Conservation (phyloP, 2,329 filamentous ascomycete genomes). For the Stachybotrys chartarum region DNA sequence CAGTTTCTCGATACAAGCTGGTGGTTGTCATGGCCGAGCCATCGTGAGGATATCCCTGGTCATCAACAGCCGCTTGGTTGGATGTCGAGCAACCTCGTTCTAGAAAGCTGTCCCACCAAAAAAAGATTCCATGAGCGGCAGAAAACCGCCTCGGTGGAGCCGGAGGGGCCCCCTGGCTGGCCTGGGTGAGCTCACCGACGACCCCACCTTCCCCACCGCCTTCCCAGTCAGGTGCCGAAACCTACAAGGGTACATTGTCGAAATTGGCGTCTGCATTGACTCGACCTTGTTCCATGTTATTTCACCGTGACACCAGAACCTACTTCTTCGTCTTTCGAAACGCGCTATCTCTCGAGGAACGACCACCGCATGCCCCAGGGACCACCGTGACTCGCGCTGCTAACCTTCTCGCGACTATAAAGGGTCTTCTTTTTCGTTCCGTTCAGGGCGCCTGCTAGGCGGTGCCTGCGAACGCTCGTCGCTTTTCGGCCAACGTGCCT, state of each 20-base stretch:
- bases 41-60: background rate
- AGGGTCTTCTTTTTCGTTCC: too few species aligned
- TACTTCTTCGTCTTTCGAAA: background rate
- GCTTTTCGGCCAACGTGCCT: too few species aligned
- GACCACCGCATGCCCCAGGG: too few species aligned
- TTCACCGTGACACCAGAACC: background rate
- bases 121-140: background rate
- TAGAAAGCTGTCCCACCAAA: background rate
- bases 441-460: too few species aligned
- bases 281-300: background rate
- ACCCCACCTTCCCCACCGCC: constrained; percentile 4
- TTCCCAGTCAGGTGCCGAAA: background rate
- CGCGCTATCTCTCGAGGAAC: background rate
- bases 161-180: background rate
- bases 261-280: background rate
- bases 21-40: background rate
- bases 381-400: too few species aligned
- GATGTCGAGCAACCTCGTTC: background rate
- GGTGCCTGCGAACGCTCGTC: too few species aligned
- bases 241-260: background rate
- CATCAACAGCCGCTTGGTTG: too few species aligned
- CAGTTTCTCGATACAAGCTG: too few species aligned
- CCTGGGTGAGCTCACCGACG: background rate
- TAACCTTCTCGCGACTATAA: too few species aligned
- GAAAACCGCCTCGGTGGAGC: background rate